These are phyloP conservation scores for Hyaloscypha bicolor DNA, from an alignment of 495 filamentous ascomycete species.

Conservation along the genomic window DNA sequence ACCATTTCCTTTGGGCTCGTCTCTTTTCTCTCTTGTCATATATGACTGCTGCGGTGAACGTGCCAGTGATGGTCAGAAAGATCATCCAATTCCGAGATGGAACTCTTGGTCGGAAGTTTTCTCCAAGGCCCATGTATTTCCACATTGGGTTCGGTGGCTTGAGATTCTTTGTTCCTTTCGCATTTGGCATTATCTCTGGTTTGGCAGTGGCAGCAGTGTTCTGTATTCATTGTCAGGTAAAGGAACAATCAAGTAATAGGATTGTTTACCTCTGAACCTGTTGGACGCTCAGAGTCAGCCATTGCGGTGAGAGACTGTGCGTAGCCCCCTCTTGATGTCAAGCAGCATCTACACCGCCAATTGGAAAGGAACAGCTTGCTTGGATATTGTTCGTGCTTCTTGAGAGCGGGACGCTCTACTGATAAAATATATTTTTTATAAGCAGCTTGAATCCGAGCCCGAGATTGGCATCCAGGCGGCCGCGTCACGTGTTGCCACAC, in stretches of 20 bases:
- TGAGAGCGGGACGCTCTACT: background rate
- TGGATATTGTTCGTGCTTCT: background rate
- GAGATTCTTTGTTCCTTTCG: constrained; percentile 43
- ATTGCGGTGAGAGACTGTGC: constrained; percentile 9
- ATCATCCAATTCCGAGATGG: constrained; percentile 98
- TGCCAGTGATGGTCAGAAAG: constrained; percentile 77
- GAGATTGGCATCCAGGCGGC: background rate
- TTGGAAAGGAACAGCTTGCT: background rate
- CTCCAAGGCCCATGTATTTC: constrained; percentile 75
- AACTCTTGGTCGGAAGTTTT: constrained; percentile 77
- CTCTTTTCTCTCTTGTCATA: constrained; percentile 93
- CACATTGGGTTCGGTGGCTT: constrained; percentile 66
- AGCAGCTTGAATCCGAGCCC: background rate
- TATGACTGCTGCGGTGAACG: constrained; percentile 73
- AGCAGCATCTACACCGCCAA: background rate
- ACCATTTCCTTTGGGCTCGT: constrained; percentile 82
- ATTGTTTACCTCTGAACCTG: constrained; percentile 23
- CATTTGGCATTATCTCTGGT: constrained; percentile 36
- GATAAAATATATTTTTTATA: too few relatives aligned
- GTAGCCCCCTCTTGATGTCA: background rate
- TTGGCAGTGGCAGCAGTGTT: constrained; percentile 22
- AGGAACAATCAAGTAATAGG: background rate
- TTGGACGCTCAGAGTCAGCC: constrained; percentile 28
- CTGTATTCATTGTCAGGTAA: background rate
- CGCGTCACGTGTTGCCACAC: background rate